Conservation (phyloP, 352 stramenopile species). For the Phytophthora quininea region DNA sequence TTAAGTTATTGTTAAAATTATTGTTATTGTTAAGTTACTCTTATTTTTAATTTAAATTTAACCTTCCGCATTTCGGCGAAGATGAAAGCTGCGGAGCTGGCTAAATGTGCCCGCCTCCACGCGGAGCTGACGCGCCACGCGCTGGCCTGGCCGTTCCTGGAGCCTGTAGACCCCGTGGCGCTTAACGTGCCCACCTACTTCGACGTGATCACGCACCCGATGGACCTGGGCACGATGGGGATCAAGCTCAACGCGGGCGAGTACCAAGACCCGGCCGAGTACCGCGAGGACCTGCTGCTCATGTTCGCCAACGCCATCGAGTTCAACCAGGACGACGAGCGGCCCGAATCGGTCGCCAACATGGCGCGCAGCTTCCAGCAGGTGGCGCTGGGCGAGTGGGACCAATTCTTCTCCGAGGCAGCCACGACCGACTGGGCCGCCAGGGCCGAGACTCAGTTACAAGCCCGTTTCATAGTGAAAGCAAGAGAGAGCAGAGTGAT, state of each 20-base stretch:
- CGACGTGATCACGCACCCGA: slow-evolving; percentile 94
- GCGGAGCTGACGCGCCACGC: slow-evolving; percentile 65
- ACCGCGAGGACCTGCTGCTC: slow-evolving; percentile 75
- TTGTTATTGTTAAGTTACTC: too few relatives aligned
- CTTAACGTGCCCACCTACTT: slow-evolving; percentile 95
- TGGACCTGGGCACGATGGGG: slow-evolving; percentile 97
- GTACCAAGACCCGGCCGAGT: slow-evolving; percentile 63
- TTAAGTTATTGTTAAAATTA: too few relatives aligned
- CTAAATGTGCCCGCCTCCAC: slow-evolving; percentile 66
- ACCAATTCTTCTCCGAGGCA: slow-evolving; percentile 67
- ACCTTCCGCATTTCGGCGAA: too few relatives aligned
- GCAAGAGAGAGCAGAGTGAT: slow-evolving; percentile 57
- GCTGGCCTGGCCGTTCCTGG: slow-evolving; percentile 89
- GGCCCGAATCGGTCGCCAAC: slow-evolving; percentile 74
- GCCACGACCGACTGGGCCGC: slow-evolving; percentile 68
- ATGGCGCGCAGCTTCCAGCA: slow-evolving; percentile 69
- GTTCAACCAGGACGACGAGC: slow-evolving; percentile 85
- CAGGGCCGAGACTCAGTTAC: slow-evolving; percentile 55
- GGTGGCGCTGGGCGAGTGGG: slow-evolving; percentile 54
- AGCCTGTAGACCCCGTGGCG: slow-evolving; percentile 94
- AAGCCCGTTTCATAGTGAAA: slow-evolving; percentile 56
- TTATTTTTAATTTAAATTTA: too few relatives aligned
- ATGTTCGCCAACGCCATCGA: slow-evolving; percentile 89
- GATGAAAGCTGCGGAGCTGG: slow-evolving; percentile 10
- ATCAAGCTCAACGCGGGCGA: slow-evolving; percentile 65